Percentiles rank a stretch among this genome's conserved stretches.
phyloP scores from a whole-genome alignment of 164 flowering plant species.

The Magnolia officinalis region DNA sequence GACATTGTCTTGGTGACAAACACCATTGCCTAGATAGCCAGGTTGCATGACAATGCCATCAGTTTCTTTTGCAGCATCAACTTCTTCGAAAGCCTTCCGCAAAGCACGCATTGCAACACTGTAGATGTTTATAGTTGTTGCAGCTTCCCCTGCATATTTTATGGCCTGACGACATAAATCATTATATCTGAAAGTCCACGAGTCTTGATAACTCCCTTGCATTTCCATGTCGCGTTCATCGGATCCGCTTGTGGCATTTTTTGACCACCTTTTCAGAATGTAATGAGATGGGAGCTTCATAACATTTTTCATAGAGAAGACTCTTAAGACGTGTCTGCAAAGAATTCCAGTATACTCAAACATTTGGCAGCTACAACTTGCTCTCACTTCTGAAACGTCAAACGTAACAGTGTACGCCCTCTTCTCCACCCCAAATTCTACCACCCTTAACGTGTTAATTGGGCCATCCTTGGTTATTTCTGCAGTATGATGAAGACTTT shows the following conservation, averaged over 20 bases:
- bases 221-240: constrained; percentile 30
- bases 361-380: constrained; percentile 78
- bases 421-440: constrained; percentile 68
- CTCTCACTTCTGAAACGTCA: constrained; percentile 55
- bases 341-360: constrained; percentile 79
- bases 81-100: constrained; percentile 45
- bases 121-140: constrained; percentile 38
- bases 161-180: constrained; percentile 48
- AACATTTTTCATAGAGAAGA: constrained; percentile 73
- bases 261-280: constrained; percentile 64
- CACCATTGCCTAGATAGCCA: constrained; percentile 22
- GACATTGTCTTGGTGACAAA: constrained; percentile 14
- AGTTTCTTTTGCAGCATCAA: constrained; percentile 31
- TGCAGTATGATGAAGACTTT: constrained; percentile 72
- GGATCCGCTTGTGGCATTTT: constrained; percentile 52
- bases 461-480: constrained; percentile 57
- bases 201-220: constrained; percentile 32
- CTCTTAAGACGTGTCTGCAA: constrained; percentile 74
- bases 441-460: constrained; percentile 61
- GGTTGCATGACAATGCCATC: neutral
- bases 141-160: constrained; percentile 53
- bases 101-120: constrained; percentile 52
- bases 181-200: constrained; percentile 33
- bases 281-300: constrained; percentile 65
- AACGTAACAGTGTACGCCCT: constrained; percentile 58